phyloP scores from a whole-genome alignment of 2,329 filamentous ascomycete genomes.

The Akanthomyces muscarius region DNA sequence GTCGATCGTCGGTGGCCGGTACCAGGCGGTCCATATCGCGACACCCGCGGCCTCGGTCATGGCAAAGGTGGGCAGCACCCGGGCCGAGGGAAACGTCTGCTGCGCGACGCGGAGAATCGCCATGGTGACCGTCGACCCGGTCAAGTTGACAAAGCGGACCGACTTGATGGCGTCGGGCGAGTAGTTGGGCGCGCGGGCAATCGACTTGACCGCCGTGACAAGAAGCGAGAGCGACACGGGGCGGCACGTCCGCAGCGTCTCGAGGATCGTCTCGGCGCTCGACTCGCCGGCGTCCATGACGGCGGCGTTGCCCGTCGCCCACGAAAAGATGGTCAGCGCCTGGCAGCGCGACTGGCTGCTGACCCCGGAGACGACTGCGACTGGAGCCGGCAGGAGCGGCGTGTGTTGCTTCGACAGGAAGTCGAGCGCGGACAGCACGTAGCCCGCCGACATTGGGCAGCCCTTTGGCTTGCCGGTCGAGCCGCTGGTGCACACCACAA shows the following conservation, averaged over 20 bases:
- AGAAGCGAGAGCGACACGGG: not conserved
- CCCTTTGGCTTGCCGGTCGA: not conserved
- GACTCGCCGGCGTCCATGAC: not conserved
- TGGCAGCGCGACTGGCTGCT: not conserved
- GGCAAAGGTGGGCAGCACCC: not conserved
- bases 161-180: not conserved
- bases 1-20: not conserved
- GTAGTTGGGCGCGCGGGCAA: not conserved
- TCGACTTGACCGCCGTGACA: not conserved
- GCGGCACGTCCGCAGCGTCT: not conserved
- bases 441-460: not conserved
- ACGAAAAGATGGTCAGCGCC: not conserved
- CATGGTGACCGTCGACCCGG: not conserved
- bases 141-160: not conserved
- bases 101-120: not conserved
- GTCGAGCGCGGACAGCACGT: no score
- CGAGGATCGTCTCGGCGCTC: not conserved
- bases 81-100: not conserved
- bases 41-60: not conserved
- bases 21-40: no score
- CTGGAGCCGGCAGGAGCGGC: not conserved
- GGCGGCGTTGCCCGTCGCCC: not conserved
- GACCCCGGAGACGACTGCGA: not conserved
- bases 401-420: not conserved
- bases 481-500: not conserved